Conservation (phyloP, 306 rosid species). For the Vigna mungo region DNA sequence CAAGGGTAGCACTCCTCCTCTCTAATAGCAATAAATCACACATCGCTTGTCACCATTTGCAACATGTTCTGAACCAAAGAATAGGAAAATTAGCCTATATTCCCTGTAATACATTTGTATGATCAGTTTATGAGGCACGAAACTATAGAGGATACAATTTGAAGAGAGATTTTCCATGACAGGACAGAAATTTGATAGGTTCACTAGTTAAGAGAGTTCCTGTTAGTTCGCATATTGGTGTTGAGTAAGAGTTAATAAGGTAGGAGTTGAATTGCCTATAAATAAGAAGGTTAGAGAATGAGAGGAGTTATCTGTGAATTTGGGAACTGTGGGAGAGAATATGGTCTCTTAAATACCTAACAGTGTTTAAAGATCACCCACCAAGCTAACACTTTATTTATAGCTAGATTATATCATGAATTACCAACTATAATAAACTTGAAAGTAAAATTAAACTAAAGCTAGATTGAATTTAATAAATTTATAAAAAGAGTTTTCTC, state of each 20-base stretch:
- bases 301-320: too few species aligned
- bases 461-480: not conserved
- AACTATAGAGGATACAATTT: not conserved
- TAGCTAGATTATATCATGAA: conserved; percentile 21
- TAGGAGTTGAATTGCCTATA: too few species aligned
- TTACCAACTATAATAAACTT: conserved; percentile 16
- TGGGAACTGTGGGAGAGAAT: too few species aligned
- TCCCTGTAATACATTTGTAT: not conserved
- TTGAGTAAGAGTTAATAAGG: not conserved
- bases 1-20: not conserved
- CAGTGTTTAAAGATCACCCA: too few species aligned
- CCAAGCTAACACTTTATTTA: not conserved
- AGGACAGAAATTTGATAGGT: not conserved
- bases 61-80: too few species aligned
- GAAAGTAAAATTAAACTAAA: conserved; percentile 5
- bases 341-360: too few species aligned
- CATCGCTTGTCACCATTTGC: not conserved
- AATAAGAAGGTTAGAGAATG: too few species aligned
- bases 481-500: conserved; percentile 10
- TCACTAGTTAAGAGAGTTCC: not conserved
- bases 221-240: not conserved
- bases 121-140: not conserved
- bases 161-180: not conserved
- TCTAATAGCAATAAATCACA: not conserved
- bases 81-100: not conserved